These are phyloP conservation scores for Colletotrichum limetticola DNA, from an alignment of 2,329 filamentous ascomycete species.

Conservation along the genomic window DNA sequence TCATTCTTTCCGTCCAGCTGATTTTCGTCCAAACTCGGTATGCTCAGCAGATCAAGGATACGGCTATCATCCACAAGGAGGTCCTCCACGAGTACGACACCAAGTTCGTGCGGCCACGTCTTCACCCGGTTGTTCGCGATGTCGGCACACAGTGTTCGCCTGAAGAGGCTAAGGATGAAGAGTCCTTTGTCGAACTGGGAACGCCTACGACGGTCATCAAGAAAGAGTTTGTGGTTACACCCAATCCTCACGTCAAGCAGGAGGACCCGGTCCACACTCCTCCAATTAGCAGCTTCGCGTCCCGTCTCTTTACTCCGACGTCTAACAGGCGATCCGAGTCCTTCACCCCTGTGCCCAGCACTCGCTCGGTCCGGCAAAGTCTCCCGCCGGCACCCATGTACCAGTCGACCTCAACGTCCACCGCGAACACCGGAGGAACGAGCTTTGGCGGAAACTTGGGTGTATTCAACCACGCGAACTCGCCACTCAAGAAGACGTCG, in stretches of 20 bases:
- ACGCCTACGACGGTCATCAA: slow-evolving; percentile 73
- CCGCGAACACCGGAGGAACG: slow-evolving; percentile 38
- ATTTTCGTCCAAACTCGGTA: slow-evolving; percentile 79
- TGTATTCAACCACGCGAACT: slow-evolving; percentile 81
- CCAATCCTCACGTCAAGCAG: slow-evolving; percentile 83
- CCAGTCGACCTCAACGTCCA: slow-evolving; percentile 40
- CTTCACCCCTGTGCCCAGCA: slow-evolving; percentile 43
- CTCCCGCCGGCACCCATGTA: slow-evolving; percentile 44
- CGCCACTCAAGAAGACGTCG: slow-evolving; percentile 82
- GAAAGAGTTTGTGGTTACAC: slow-evolving; percentile 81
- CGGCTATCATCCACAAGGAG: slow-evolving; percentile 85
- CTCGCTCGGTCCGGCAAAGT: slow-evolving; percentile 47
- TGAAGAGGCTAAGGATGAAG: slow-evolving; percentile 52
- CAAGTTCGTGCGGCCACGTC: slow-evolving; percentile 91
- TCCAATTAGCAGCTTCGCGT: slow-evolving; percentile 24
- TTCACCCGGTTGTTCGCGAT: slow-evolving; percentile 82
- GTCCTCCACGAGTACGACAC: slow-evolving; percentile 95
- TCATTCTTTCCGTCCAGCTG: slow-evolving; percentile 81
- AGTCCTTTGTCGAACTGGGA: slow-evolving; percentile 59
- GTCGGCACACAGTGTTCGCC: slow-evolving; percentile 82
- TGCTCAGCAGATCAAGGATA: slow-evolving; percentile 86
- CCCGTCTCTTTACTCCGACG: slow-evolving; percentile 34
- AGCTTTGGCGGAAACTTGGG: slow-evolving; percentile 79
- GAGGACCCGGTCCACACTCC: slow-evolving; percentile 51
- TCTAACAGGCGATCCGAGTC: slow-evolving; percentile 46